Base-by-base conservation (phyloP, 2,329 filamentous ascomycete genomes). In the Phialocephala sp. region DNA sequence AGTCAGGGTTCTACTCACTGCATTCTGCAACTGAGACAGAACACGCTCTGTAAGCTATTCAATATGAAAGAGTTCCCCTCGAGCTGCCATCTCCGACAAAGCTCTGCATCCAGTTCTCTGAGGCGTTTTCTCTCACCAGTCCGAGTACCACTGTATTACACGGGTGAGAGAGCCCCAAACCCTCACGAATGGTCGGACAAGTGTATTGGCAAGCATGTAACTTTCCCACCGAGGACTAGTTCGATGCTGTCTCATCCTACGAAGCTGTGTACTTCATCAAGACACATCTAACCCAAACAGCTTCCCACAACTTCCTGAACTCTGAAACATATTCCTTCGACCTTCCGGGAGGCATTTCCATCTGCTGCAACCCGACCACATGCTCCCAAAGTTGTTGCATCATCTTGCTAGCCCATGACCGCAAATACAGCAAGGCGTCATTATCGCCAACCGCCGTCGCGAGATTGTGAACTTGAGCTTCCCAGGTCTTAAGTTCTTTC, bases 231-330 rank as follows among this genome's bases (percentile, higher is more conserved):
- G 14, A 32, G 24, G 50, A 32, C 50, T 54, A 35, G 24, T 27
- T 35, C 24, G 50, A 18, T 35, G 50, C 50, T 11, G 14, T 54
- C 15, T 54, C 50, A 27, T 54, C 24, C 12, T 12, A 14, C 9
- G 12, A 18, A 27, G 14, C 18, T 14, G 15, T 32, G 50, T n/a
- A 5, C 24, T 35, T 54, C 50, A 54, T 54, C 24, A 12, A 27
- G 24, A 57, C 36, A 57, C 55, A 57, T n/a, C n/a, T 24, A 27
- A 58, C 22, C 69, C 69, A 70, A 32, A 69, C 65, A 9, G 11
- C 43, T 35, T 70, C 69, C 69, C 68, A 73, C 32, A 62, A 8
- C 54, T 68, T 71, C 35, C 70, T 66, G 36, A 71, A 72, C 4
- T 70, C 65, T n/a, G 59, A 57, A 12, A 72, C 37, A 20, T 71